Evolutionary conservation across 1,139 yeast species (phyloP).

Genomic region (Pichia sorboxylosa): DNA sequence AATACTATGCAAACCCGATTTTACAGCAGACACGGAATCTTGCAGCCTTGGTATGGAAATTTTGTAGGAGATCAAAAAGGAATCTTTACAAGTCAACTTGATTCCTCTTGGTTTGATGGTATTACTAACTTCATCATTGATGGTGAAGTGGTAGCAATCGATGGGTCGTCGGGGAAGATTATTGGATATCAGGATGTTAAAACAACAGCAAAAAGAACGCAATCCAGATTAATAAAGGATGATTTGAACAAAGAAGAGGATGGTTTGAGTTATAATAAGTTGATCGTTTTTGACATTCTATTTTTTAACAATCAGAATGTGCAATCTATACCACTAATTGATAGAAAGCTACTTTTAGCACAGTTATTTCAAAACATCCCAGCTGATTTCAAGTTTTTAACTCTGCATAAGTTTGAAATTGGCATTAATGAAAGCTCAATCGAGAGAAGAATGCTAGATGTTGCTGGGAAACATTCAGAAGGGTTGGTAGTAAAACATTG

Average conservation of each 20-base stretch:
- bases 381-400: constrained; percentile 37
- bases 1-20: constrained; percentile 27
- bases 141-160: constrained; percentile 93
- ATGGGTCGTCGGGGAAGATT: constrained; percentile 28
- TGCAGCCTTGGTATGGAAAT: constrained; percentile 70
- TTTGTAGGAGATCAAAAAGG: constrained; percentile 31
- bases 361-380: constrained; percentile 2
- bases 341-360: constrained; percentile 5
- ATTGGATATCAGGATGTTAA: constrained; percentile 13
- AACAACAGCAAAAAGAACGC: not conserved
- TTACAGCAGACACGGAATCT: constrained; percentile 59
- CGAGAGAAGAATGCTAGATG: constrained; percentile 41
- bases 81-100: constrained; percentile 37
- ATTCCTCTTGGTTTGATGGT: constrained; percentile 11
- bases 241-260: constrained; percentile 1
- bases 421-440: constrained; percentile 37
- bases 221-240: constrained; percentile 1
- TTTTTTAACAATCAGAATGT: constrained; percentile 7
- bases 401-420: constrained; percentile 38
- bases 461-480: constrained; percentile 59
- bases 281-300: constrained; percentile 39
- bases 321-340: constrained; percentile 4
- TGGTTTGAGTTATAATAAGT: constrained; percentile 5
- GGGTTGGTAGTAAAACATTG: constrained; percentile 73
- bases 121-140: constrained; percentile 43